Percentiles rank a stretch among this genome's conserved stretches.
These are phyloP conservation scores for Solanum hybrid DNA, from an alignment of 305 asterid species.

Conservation along the genomic window DNA sequence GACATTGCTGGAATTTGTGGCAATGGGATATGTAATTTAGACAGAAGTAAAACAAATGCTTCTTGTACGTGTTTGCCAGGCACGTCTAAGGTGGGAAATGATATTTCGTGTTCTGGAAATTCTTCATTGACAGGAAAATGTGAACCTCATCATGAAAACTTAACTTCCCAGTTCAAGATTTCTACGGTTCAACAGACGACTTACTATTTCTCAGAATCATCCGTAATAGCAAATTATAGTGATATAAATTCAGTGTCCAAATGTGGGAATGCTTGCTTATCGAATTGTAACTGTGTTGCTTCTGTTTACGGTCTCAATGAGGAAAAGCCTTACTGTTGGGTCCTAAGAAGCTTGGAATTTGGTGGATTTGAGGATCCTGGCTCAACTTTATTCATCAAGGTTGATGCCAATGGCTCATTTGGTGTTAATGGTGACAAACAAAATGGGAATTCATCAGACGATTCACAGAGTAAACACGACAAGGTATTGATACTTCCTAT, in stretches of 20 bases:
- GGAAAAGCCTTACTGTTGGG: constrained; percentile 80
- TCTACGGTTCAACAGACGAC: constrained; percentile 42
- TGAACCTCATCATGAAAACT: constrained; percentile 32
- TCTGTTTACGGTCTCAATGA: constrained; percentile 71
- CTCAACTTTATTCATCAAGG: constrained; percentile 69
- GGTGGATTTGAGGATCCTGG: constrained; percentile 79
- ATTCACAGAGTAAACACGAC: constrained; percentile 19
- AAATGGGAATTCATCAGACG: constrained; percentile 18
- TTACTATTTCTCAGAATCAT: constrained; percentile 54
- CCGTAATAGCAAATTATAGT: constrained; percentile 68
- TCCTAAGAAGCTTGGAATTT: constrained; percentile 50
- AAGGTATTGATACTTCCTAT: constrained; percentile 67
- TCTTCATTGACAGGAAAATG: constrained; percentile 44
- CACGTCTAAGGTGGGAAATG: constrained; percentile 18
- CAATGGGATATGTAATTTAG: constrained; percentile 57
- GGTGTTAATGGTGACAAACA: constrained; percentile 10
- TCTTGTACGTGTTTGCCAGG: constrained; percentile 66
- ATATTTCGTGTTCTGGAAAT: constrained; percentile 24
- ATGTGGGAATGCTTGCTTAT: constrained; percentile 73
- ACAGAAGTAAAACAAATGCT: constrained; percentile 53
- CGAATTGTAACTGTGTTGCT: constrained; percentile 66
- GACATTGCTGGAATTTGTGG: constrained; percentile 72
- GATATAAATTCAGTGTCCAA: constrained; percentile 42
- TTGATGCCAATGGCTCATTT: constrained; percentile 32
- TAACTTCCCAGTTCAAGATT: constrained; percentile 37